Conservation (phyloP, 345 rosid genomes). For the Sisymbrium irio region DNA sequence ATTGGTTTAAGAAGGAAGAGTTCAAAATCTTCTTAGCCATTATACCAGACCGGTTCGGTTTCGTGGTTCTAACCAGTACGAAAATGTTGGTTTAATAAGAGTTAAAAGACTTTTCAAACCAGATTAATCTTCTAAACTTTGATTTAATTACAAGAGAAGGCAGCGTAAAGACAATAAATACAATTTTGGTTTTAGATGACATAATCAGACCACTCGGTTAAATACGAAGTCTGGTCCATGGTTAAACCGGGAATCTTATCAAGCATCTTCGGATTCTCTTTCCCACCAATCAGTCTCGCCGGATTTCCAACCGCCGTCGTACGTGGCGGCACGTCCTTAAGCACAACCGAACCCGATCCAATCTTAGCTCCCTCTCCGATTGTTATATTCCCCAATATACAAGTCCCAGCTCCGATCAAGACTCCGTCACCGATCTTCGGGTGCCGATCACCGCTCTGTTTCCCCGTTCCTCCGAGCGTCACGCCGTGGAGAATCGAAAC, state of each 20-base stretch:
- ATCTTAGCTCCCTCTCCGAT: conserved; percentile 87
- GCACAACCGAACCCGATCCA: conserved; percentile 86
- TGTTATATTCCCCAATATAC: conserved; percentile 76
- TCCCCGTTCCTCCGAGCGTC: conserved; percentile 90
- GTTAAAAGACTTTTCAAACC: not conserved
- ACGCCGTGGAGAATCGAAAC: conserved; percentile 89
- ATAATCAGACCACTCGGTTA: conserved; percentile 79
- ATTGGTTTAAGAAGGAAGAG: too few species aligned
- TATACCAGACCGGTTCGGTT: not conserved
- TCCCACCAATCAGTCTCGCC: conserved; percentile 82
- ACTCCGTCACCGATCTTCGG: conserved; percentile 92
- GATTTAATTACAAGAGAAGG: not conserved
- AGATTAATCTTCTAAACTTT: not conserved
- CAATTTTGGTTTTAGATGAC: conserved; percentile 49
- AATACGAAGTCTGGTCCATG: conserved; percentile 82
- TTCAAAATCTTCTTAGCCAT: too few species aligned
- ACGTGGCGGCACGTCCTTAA: conserved; percentile 69
- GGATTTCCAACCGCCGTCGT: conserved; percentile 94
- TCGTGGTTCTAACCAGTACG: not conserved
- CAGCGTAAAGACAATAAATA: not conserved
- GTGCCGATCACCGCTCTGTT: conserved; percentile 72
- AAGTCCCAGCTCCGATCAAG: conserved; percentile 82
- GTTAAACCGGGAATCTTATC: conserved; percentile 71
- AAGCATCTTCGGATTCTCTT: conserved; percentile 60
- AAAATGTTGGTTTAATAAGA: not conserved